These are phyloP conservation scores for Alternaria longipes DNA, from an alignment of 2,329 filamentous ascomycete species.

Conservation along the genomic window DNA sequence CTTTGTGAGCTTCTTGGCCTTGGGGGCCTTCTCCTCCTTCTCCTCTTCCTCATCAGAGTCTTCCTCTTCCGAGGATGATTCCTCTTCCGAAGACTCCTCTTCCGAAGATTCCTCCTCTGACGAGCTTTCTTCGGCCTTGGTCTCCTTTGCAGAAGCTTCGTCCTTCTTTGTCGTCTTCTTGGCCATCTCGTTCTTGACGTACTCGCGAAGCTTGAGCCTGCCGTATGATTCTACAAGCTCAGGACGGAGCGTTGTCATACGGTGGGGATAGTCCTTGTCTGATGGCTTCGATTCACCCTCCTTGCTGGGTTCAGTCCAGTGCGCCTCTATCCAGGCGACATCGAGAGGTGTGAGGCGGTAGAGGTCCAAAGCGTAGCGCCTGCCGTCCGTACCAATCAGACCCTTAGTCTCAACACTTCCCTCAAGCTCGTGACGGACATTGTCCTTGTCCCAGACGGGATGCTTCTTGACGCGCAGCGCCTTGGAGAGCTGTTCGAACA, in stretches of 20 bases:
- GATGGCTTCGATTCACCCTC: slow-evolving; percentile 60
- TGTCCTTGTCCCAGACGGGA: slow-evolving; percentile 96
- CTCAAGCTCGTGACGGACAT: slow-evolving; percentile 87
- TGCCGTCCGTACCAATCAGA: slow-evolving; percentile 92
- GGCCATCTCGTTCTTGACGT: slow-evolving; percentile 77
- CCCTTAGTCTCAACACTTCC: slow-evolving; percentile 98
- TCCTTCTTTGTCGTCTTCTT: slow-evolving; percentile 51
- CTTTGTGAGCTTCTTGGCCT: slow-evolving; percentile 32
- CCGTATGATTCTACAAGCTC: slow-evolving; percentile 90
- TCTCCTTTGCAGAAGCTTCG: slow-evolving; percentile 52
- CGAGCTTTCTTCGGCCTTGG: slow-evolving; percentile 46
- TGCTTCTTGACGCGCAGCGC: slow-evolving; percentile 92
- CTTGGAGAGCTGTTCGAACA: slow-evolving; percentile 91
- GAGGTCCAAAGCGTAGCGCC: slow-evolving; percentile 96
- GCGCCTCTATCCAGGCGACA: slow-evolving; percentile 87
- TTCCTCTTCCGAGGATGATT: slow-evolving; percentile 53
- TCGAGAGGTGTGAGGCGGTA: slow-evolving; percentile 95
- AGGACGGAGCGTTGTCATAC: slow-evolving; percentile 91
- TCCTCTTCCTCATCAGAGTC: slow-evolving; percentile 75
- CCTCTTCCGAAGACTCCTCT: slow-evolving; percentile 36
- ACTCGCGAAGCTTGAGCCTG: slow-evolving; percentile 86
- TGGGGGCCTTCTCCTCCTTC: slow-evolving; percentile 64
- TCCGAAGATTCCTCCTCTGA: slow-evolving; percentile 38
- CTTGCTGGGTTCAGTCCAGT: slow-evolving; percentile 57
- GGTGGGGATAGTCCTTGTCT: slow-evolving; percentile 79